Percentiles rank a stretch among this genome's conserved stretches.
Conservation (phyloP, 495 filamentous ascomycete species). For the Neurospora sp. region DNA sequence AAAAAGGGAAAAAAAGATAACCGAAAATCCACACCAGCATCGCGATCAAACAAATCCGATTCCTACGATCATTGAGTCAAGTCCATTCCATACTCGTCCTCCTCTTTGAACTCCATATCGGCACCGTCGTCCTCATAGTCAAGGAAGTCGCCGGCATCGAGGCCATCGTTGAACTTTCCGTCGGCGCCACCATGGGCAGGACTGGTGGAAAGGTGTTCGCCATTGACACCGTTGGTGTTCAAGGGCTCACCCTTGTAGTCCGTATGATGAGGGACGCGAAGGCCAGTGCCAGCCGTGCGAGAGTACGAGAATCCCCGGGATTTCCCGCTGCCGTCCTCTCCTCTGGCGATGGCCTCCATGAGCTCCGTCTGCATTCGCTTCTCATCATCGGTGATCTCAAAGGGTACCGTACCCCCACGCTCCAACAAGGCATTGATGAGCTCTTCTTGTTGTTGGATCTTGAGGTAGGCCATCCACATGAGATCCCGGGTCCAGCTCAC, state of each 20-base stretch:
- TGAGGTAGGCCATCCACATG: slow-evolving; percentile 89
- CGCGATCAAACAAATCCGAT: neutral
- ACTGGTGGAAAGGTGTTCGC: slow-evolving; percentile 45
- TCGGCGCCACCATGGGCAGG: slow-evolving; percentile 55
- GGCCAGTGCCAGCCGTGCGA: slow-evolving; percentile 68
- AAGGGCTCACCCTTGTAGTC: slow-evolving; percentile 76
- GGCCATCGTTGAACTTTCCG: slow-evolving; percentile 44
- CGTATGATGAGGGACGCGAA: slow-evolving; percentile 87
- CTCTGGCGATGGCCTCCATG: slow-evolving; percentile 70
- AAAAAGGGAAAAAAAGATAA: slow-evolving; percentile 2
- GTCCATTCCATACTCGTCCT: slow-evolving; percentile 85
- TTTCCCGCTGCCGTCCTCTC: slow-evolving; percentile 42
- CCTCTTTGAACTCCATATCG: slow-evolving; percentile 71
- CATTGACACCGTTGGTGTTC: slow-evolving; percentile 30
- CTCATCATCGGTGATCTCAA: slow-evolving; percentile 84
- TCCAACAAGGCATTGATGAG: slow-evolving; percentile 61
- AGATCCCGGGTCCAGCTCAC: slow-evolving; percentile 95
- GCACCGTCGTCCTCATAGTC: slow-evolving; percentile 53
- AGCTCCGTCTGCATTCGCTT: slow-evolving; percentile 90
- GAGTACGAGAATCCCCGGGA: slow-evolving; percentile 59
- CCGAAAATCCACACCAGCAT: neutral
- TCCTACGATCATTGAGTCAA: slow-evolving; percentile 21
- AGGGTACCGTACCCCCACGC: slow-evolving; percentile 64
- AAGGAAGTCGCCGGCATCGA: slow-evolving; percentile 56
- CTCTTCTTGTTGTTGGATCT: slow-evolving; percentile 80